Conservation (phyloP, 1,284 basidiomycete species). For the Ceratobasidium theobromae region DNA sequence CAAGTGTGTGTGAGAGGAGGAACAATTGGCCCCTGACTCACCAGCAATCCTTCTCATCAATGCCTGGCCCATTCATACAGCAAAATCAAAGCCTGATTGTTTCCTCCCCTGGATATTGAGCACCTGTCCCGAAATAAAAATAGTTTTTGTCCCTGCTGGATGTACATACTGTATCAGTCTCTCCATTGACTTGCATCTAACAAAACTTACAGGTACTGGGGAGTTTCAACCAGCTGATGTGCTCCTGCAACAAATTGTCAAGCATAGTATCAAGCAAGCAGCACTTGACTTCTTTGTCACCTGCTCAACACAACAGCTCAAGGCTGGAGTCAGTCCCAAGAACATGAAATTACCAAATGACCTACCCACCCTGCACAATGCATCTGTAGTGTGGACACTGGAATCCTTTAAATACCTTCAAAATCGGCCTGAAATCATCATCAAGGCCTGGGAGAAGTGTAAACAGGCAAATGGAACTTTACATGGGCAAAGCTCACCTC, state of each 20-base stretch:
- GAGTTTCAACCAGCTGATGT: constrained; percentile 3
- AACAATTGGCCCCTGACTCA: not conserved
- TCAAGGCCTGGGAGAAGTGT: constrained; percentile 5
- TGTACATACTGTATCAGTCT: not conserved
- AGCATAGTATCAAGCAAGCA: not conserved
- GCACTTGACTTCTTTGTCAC: not conserved
- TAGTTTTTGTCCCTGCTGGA: constrained; percentile 1
- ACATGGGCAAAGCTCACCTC: constrained; percentile 9
- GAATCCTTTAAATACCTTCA: not conserved
- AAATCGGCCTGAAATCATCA: not conserved
- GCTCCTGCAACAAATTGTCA: not conserved
- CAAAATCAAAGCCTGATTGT: not conserved
- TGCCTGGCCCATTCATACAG: not conserved
- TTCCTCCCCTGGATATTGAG: constrained; percentile 1
- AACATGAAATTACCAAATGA: not conserved
- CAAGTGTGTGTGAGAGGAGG: not conserved
- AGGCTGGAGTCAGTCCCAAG: not conserved
- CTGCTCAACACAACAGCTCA: not conserved
- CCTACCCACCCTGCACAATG: not conserved
- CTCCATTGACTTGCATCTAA: not conserved
- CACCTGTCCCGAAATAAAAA: not conserved
- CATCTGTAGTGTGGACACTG: not conserved
- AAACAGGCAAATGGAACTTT: not conserved
- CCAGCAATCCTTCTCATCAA: not conserved
- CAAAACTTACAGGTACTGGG: not conserved